Conservation (phyloP, 805 yeast species). For the Wickerhamiella spandovensis region DNA sequence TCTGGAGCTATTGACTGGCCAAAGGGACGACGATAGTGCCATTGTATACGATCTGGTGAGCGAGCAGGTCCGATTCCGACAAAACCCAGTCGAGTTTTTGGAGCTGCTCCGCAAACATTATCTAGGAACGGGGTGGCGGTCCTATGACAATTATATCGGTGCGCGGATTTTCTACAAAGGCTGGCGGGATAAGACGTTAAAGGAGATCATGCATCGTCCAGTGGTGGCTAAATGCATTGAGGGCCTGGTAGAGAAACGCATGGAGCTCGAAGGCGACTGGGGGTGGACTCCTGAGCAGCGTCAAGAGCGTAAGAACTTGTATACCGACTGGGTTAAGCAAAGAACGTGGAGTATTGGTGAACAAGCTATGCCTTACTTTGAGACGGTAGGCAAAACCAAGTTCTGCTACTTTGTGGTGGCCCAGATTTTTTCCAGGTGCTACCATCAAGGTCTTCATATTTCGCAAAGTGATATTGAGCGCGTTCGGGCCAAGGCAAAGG, state of each 20-base stretch:
- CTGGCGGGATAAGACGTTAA: slow-evolving; percentile 20
- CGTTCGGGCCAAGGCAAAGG: slow-evolving; percentile 23
- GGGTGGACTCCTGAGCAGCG: slow-evolving; percentile 16
- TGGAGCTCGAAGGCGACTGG: slow-evolving; percentile 21
- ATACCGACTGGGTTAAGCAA: slow-evolving; percentile 21
- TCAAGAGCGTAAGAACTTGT: slow-evolving; percentile 17
- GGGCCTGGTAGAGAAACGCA: slow-evolving; percentile 21
- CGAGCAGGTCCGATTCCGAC: slow-evolving; percentile 24
- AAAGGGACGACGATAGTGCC: neutral
- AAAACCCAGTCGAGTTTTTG: slow-evolving; percentile 24
- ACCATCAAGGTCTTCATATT: slow-evolving; percentile 32
- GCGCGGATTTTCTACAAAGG: slow-evolving; percentile 23
- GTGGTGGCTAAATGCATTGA: slow-evolving; percentile 21
- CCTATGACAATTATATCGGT: slow-evolving; percentile 28
- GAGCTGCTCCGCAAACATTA: slow-evolving; percentile 21
- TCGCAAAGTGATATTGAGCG: slow-evolving; percentile 24
- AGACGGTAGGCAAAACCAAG: slow-evolving; percentile 20
- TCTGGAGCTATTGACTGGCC: neutral
- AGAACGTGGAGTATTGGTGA: slow-evolving; percentile 22
- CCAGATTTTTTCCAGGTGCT: slow-evolving; percentile 27
- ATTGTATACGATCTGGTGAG: slow-evolving; percentile 5
- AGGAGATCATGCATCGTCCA: slow-evolving; percentile 22
- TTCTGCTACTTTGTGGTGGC: slow-evolving; percentile 26
- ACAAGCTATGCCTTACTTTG: slow-evolving; percentile 25
- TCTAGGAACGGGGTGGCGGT: slow-evolving; percentile 26